Conservation (phyloP, 306 rosid genomes). For the Bauhinia variegata region DNA sequence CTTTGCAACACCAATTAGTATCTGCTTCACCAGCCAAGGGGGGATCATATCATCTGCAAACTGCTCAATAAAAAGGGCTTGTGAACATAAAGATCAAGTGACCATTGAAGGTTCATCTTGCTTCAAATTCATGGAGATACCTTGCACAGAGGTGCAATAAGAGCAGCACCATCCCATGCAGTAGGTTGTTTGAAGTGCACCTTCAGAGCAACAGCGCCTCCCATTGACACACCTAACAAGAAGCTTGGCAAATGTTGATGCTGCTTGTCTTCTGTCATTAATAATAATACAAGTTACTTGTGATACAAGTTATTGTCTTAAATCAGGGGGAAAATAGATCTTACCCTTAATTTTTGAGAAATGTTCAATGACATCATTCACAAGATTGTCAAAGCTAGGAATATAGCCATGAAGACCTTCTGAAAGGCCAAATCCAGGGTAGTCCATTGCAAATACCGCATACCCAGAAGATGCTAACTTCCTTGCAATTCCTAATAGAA, state of each 20-base stretch:
- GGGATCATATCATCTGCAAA: slow-evolving; percentile 94
- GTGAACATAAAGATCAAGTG: neutral
- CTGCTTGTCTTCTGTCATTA: slow-evolving; percentile 58
- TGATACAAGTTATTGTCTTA: neutral
- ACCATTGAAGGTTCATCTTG: neutral
- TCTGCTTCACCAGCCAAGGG: slow-evolving; percentile 66
- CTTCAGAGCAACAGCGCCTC: slow-evolving; percentile 93
- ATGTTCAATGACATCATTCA: slow-evolving; percentile 81
- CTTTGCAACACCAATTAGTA: slow-evolving; percentile 76
- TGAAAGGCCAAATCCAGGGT: slow-evolving; percentile 96
- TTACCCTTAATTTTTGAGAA: slow-evolving; percentile 77
- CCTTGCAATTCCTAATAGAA: slow-evolving; percentile 74
- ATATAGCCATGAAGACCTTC: slow-evolving; percentile 91
- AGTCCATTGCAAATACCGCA: slow-evolving; percentile 93
- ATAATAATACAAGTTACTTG: neutral
- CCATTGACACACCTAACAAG: slow-evolving; percentile 90
- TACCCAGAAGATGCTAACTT: slow-evolving; percentile 80
- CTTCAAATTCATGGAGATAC: slow-evolving; percentile 46
- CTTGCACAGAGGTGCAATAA: slow-evolving; percentile 95
- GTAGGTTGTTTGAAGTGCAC: slow-evolving; percentile 82
- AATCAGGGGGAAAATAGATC: slow-evolving; percentile 16
- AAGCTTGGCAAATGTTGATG: slow-evolving; percentile 73
- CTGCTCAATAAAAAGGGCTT: slow-evolving; percentile 47
- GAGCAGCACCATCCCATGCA: slow-evolving; percentile 87
- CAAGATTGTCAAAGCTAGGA: slow-evolving; percentile 74